These are phyloP conservation scores for Diaporthe sp. DNA, from an alignment of 2,329 filamentous ascomycete genomes.

Conservation along the genomic window DNA sequence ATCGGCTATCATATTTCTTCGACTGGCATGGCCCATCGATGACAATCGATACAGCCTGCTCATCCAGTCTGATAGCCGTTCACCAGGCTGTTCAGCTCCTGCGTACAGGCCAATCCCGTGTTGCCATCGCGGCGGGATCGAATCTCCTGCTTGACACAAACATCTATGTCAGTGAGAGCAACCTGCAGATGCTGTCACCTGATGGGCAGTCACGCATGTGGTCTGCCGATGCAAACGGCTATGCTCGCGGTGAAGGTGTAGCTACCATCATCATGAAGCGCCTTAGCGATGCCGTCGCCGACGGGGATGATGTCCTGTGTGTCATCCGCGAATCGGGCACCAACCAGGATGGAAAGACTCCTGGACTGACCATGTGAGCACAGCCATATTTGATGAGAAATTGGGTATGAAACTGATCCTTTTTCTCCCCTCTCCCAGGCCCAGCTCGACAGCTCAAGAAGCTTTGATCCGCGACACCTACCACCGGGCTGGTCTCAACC, in stretches of 20 bases:
- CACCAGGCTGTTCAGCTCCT: conserved; percentile 55
- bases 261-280: neutral
- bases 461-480: conserved; percentile 57
- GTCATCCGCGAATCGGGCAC: neutral
- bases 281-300: neutral
- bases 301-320: neutral
- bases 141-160: conserved; percentile 52
- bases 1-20: conserved; percentile 57
- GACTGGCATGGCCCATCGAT: conserved; percentile 56
- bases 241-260: neutral
- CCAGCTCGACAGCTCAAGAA: conserved; percentile 57
- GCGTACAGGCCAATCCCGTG: conserved; percentile 47
- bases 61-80: conserved; percentile 55
- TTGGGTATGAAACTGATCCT: neutral
- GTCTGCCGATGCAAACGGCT: neutral
- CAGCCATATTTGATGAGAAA: too few species aligned
- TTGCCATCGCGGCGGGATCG: conserved; percentile 52
- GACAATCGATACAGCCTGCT: conserved; percentile 61
- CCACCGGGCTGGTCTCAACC: conserved; percentile 53
- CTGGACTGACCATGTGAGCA: conserved; percentile 3
- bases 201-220: conserved; percentile 32
- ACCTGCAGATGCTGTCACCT: conserved; percentile 4
- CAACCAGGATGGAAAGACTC: conserved; percentile 22
- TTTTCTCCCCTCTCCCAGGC: conserved; percentile 52
- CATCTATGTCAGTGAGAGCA: conserved; percentile 32